Evolutionary conservation across 2,329 filamentous ascomycete genomes (phyloP).

Genomic region (Aspergillus piperis): DNA sequence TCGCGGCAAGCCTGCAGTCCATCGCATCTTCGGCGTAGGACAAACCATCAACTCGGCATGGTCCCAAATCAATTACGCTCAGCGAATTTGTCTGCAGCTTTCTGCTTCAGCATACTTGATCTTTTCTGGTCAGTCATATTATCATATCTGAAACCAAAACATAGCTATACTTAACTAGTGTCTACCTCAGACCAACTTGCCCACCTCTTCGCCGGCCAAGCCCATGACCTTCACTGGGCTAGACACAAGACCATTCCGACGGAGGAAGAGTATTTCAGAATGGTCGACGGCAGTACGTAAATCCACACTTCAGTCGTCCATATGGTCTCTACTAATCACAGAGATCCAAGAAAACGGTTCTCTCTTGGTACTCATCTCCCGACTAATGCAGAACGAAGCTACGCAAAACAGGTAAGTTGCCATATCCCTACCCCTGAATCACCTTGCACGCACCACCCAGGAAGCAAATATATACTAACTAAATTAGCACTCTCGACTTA

Average conservation of each 20-base stretch:
- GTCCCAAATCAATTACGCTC: conserved; percentile 26
- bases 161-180: not conserved
- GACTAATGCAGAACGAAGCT: conserved; percentile 39
- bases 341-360: conserved; percentile 36
- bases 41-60: conserved; percentile 51
- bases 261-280: conserved; percentile 44
- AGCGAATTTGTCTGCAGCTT: not conserved
- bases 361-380: conserved; percentile 39
- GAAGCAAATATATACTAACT: not conserved
- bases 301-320: not conserved
- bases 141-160: too few relatives aligned
- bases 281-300: conserved; percentile 39
- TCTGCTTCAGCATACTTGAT: not conserved
- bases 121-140: not conserved
- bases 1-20: conserved; percentile 44
- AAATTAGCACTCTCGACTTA: conserved; percentile 8
- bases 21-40: conserved; percentile 45
- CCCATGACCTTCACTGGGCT: conserved; percentile 44
- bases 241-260: conserved; percentile 37
- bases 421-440: too few relatives aligned
- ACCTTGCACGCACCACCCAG: too few relatives aligned
- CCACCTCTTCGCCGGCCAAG: conserved; percentile 43
- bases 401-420: not conserved
- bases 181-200: conserved; percentile 35
- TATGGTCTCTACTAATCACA: not conserved